Percentiles rank a stretch among this genome's conserved stretches.
Conservation (phyloP, 495 filamentous ascomycete genomes). For the Penicillium cinerascens region DNA sequence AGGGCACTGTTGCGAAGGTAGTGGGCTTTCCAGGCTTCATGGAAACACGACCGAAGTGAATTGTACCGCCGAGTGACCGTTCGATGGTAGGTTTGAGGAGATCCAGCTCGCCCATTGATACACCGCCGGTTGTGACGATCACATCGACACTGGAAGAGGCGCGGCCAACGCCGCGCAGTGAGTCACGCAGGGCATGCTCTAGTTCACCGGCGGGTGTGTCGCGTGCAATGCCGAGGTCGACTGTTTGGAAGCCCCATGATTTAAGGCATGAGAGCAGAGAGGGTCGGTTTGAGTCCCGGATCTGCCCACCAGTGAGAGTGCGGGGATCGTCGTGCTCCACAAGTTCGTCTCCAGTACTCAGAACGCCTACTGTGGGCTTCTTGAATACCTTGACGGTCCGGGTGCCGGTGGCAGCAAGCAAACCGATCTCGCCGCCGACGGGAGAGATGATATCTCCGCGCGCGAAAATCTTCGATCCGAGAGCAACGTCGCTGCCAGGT, state of each 20-base stretch:
- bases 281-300: slow-evolving; percentile 89
- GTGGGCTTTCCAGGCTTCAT: slow-evolving; percentile 99
- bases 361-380: slow-evolving; percentile 75
- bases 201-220: slow-evolving; percentile 72
- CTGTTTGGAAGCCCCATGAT: slow-evolving; percentile 72
- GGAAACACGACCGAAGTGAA: slow-evolving; percentile 92
- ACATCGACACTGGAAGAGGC: slow-evolving; percentile 58
- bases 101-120: slow-evolving; percentile 97
- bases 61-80: slow-evolving; percentile 80
- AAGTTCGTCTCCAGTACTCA: slow-evolving; percentile 95
- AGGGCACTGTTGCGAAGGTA: slow-evolving; percentile 86
- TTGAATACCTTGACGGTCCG: slow-evolving; percentile 69
- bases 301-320: slow-evolving; percentile 70
- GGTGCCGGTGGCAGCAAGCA: slow-evolving; percentile 81
- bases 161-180: slow-evolving; percentile 53
- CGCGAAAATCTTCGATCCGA: slow-evolving; percentile 63
- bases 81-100: slow-evolving; percentile 97
- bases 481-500: slow-evolving; percentile 79
- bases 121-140: slow-evolving; percentile 88
- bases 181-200: slow-evolving; percentile 69
- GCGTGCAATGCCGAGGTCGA: slow-evolving; percentile 83
- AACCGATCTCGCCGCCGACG: slow-evolving; percentile 84
- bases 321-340: slow-evolving; percentile 67
- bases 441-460: slow-evolving; percentile 76
- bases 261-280: slow-evolving; percentile 72